A percentile compares a stretch with the other conserved stretches of the same genome.
These are phyloP conservation scores for Leishmania tarentolae DNA, from an alignment of 208 protist genomes.

Conservation along the genomic window DNA sequence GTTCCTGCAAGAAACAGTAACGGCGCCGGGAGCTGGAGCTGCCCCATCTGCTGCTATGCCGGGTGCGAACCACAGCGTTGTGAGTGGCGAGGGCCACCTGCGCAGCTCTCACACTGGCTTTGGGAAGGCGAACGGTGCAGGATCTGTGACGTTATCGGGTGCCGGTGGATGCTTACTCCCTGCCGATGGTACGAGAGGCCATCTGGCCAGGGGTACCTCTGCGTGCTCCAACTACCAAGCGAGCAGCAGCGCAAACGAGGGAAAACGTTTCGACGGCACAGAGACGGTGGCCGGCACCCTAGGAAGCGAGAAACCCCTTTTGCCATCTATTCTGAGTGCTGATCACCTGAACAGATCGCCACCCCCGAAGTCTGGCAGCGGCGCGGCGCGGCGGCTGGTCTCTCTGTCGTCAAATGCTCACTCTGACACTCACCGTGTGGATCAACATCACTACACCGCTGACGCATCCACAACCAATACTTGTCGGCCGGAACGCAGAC, in stretches of 20 bases:
- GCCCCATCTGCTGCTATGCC: too few relatives aligned
- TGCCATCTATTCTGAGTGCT: neutral
- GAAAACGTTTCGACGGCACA: neutral
- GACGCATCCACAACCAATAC: neutral
- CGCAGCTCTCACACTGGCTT: neutral
- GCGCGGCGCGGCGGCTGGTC: neutral
- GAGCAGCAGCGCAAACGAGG: constrained; percentile 11
- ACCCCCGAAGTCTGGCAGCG: neutral
- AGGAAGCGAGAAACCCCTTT: neutral
- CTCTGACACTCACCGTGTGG: neutral
- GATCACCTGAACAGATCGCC: constrained; percentile 7
- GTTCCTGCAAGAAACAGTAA: neutral
- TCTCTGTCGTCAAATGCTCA: neutral
- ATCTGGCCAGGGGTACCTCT: neutral
- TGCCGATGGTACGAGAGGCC: neutral
- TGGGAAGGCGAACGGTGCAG: neutral
- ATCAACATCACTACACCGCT: neutral
- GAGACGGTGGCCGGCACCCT: neutral
- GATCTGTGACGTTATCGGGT: neutral
- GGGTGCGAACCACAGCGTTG: neutral
- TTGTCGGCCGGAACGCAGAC: too few relatives aligned
- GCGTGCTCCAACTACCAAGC: neutral
- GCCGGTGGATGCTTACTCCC: neutral
- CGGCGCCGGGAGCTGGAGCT: neutral
- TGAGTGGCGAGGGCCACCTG: neutral